Percentiles rank a stretch among this genome's conserved stretches.
Evolutionary conservation across 2,329 filamentous ascomycete genomes (phyloP).

Genomic region (Bipolaris sorokiniana): DNA sequence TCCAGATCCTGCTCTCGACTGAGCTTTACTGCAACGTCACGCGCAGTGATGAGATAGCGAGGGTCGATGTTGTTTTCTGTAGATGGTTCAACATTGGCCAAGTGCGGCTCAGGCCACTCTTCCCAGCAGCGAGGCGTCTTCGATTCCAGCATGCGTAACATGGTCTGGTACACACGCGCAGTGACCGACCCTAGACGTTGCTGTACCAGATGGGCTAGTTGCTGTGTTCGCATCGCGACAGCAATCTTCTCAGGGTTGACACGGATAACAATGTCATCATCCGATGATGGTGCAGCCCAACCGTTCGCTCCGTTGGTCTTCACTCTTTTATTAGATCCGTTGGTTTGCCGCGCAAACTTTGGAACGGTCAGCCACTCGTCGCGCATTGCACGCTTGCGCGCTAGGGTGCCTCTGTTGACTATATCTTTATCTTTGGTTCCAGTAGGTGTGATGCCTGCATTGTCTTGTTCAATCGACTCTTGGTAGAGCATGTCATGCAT

Average conservation of each 20-base stretch:
- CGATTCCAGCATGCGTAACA: conserved; percentile 73
- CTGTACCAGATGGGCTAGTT: conserved; percentile 74
- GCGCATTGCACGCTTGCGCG: conserved; percentile 61
- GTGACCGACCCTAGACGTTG: conserved; percentile 75
- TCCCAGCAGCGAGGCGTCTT: conserved; percentile 71
- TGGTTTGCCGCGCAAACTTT: conserved; percentile 30
- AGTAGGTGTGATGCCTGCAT: conserved; percentile 58
- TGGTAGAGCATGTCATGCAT: conserved; percentile 65
- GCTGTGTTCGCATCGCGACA: conserved; percentile 80
- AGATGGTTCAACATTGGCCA: conserved; percentile 28
- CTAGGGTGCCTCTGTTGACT: conserved; percentile 63
- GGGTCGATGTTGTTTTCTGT: conserved; percentile 42
- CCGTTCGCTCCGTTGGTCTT: conserved; percentile 37
- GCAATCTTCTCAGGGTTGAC: conserved; percentile 86
- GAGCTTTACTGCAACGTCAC: conserved; percentile 52
- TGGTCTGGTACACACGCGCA: conserved; percentile 75
- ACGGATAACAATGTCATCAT: conserved; percentile 76
- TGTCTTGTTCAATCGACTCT: conserved; percentile 63
- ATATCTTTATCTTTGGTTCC: conserved; percentile 71
- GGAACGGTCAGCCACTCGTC: conserved; percentile 47
- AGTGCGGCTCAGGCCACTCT: conserved; percentile 50
- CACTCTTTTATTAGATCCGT: conserved; percentile 40
- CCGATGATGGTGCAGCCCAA: conserved; percentile 19
- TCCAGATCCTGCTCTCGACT: conserved; percentile 48
- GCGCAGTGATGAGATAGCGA: conserved; percentile 48